phyloP scores from a whole-genome alignment of 306 rosid genomes.

The Cicer judaicum region DNA sequence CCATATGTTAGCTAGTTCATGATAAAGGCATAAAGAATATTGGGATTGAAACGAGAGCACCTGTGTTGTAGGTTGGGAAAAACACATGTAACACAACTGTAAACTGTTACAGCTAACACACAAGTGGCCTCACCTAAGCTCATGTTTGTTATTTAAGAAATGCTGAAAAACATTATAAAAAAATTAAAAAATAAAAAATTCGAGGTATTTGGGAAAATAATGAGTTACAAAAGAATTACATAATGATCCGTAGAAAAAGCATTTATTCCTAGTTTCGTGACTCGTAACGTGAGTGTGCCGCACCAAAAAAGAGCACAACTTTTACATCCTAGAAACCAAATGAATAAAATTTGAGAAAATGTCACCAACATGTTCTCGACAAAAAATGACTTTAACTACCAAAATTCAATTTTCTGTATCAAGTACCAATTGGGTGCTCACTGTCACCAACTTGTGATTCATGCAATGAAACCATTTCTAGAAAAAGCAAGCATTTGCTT shows the following conservation, averaged over 20 bases:
- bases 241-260: too few relatives aligned
- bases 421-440: neutral
- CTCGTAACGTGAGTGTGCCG: neutral
- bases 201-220: too few relatives aligned
- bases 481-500: neutral
- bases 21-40: neutral
- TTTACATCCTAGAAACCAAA: neutral
- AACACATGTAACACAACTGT: neutral
- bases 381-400: neutral
- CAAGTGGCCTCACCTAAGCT: neutral
- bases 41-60: neutral
- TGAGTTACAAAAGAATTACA: too few relatives aligned
- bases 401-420: neutral
- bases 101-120: neutral
- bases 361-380: conserved; percentile 4
- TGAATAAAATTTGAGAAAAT: neutral
- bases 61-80: neutral
- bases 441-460: neutral
- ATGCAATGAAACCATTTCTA: neutral
- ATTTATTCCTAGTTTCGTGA: too few relatives aligned
- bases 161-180: too few relatives aligned
- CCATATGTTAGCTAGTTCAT: neutral
- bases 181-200: too few relatives aligned
- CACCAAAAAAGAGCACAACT: neutral
- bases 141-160: too few relatives aligned